phyloP scores from a whole-genome alignment of 2,329 filamentous ascomycete genomes.

The Diplocarpon rosae region DNA sequence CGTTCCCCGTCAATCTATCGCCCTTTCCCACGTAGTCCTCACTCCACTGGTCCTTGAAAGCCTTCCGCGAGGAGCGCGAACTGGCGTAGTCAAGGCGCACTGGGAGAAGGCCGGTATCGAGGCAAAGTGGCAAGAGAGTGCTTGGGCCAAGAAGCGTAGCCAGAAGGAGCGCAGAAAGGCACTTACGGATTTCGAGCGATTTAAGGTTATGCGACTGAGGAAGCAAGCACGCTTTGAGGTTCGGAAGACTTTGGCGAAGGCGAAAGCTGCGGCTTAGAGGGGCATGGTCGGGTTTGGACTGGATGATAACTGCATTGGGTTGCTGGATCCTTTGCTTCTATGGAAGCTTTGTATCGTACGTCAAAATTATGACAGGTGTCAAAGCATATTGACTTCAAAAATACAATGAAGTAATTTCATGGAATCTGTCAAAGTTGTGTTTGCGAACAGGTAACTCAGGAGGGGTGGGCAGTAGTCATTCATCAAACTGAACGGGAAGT shows the following conservation, averaged over 20 bases:
- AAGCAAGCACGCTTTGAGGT: constrained; percentile 99
- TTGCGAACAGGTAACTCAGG: neutral
- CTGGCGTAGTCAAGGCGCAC: constrained; percentile 69
- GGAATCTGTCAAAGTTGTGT: neutral
- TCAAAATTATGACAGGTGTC: constrained; percentile 50
- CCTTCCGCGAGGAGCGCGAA: constrained; percentile 76
- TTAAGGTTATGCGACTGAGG: constrained; percentile 99
- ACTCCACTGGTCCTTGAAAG: constrained; percentile 80
- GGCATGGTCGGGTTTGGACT: constrained; percentile 28
- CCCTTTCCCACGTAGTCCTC: constrained; percentile 75
- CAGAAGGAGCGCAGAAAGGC: constrained; percentile 78
- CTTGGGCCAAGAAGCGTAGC: constrained; percentile 88
- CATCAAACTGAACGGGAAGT: neutral
- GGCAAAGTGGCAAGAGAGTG: constrained; percentile 81
- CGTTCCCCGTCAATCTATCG: constrained; percentile 77
- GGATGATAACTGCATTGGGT: constrained; percentile 39
- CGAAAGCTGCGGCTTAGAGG: constrained; percentile 60
- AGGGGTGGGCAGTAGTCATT: too few relatives aligned
- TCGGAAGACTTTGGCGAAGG: constrained; percentile 90
- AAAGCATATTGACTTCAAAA: constrained; percentile 50
- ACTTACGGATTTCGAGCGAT: constrained; percentile 97
- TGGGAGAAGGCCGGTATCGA: constrained; percentile 93
- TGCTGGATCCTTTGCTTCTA: constrained; percentile 48
- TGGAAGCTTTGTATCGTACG: constrained; percentile 56
- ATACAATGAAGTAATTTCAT: constrained; percentile 18